Conservation (phyloP, 106 monocot genomes). For the Dendrobium catenatum region DNA sequence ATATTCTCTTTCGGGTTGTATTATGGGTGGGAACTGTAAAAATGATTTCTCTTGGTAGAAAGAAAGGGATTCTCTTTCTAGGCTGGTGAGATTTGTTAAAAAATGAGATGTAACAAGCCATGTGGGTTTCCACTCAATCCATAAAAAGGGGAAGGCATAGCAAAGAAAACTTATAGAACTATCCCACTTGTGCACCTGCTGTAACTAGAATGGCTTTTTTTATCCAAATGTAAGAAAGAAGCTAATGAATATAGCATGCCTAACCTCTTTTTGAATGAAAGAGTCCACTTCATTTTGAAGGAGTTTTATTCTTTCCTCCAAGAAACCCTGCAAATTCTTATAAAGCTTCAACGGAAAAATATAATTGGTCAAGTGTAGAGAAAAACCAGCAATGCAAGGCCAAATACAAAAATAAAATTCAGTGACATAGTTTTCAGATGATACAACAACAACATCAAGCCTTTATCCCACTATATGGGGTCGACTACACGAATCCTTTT, state of each 20-base stretch:
- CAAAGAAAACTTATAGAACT: neutral
- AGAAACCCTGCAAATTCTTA: neutral
- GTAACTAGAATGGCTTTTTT: neutral
- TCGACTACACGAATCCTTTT: too few species aligned
- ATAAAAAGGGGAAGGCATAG: neutral
- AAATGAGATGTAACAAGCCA: neutral
- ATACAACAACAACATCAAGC: too few species aligned
- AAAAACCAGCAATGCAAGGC: neutral
- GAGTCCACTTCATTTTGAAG: neutral
- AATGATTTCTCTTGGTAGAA: neutral
- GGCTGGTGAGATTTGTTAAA: neutral
- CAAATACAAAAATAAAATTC: neutral
- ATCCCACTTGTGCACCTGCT: neutral
- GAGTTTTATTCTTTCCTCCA: neutral
- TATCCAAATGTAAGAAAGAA: neutral
- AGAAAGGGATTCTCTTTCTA: neutral
- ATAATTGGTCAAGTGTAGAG: neutral
- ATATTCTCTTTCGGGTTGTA: too few species aligned
- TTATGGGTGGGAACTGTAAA: neutral
- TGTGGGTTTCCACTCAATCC: neutral
- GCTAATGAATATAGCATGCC: neutral
- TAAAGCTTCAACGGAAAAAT: neutral
- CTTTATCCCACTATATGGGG: too few species aligned
- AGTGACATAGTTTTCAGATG: too few species aligned
- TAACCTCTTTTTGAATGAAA: conserved; percentile 1